A percentile compares a stretch with the other conserved stretches of the same genome.
These are phyloP conservation scores for Entomortierella lignicola DNA, from an alignment of 192 early-diverging fungal genomes.

Conservation along the genomic window DNA sequence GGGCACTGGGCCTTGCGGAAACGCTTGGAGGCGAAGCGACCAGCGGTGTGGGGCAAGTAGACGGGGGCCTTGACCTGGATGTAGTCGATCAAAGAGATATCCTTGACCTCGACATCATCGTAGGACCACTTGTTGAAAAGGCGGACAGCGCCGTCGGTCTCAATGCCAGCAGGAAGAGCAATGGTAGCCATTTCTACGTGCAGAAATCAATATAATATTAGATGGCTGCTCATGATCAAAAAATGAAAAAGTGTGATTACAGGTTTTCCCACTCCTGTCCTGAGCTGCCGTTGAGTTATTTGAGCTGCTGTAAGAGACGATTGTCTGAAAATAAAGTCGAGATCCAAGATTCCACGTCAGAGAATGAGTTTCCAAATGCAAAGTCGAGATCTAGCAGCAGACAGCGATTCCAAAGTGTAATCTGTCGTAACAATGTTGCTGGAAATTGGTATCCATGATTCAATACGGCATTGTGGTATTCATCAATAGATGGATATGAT, in stretches of 20 bases:
- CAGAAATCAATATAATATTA: slow-evolving; percentile 1
- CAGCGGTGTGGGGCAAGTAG: slow-evolving; percentile 98
- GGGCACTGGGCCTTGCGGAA: slow-evolving; percentile 99
- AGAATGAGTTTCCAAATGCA: too few species aligned
- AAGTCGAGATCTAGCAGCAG: too few species aligned
- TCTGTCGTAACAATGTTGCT: neutral
- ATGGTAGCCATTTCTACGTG: slow-evolving; percentile 60
- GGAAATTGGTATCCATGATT: neutral
- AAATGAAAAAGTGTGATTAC: neutral
- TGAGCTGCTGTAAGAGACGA: too few species aligned
- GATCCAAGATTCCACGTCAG: too few species aligned
- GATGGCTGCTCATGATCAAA: neutral
- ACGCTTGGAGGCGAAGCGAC: slow-evolving; percentile 95
- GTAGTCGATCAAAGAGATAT: slow-evolving; percentile 91
- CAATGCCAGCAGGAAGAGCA: slow-evolving; percentile 69
- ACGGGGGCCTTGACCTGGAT: slow-evolving; percentile 91
- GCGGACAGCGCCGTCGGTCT: slow-evolving; percentile 64
- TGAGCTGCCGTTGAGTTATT: neutral
- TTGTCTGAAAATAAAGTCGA: too few species aligned
- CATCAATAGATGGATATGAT: slow-evolving; percentile 18
- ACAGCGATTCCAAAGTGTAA: too few species aligned
- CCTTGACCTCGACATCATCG: slow-evolving; percentile 91
- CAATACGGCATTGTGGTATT: neutral
- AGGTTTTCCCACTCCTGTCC: neutral
- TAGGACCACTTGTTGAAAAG: slow-evolving; percentile 93